These are phyloP conservation scores for Isatis lusitanica DNA, from an alignment of 441 rosid species.

Conservation along the genomic window DNA sequence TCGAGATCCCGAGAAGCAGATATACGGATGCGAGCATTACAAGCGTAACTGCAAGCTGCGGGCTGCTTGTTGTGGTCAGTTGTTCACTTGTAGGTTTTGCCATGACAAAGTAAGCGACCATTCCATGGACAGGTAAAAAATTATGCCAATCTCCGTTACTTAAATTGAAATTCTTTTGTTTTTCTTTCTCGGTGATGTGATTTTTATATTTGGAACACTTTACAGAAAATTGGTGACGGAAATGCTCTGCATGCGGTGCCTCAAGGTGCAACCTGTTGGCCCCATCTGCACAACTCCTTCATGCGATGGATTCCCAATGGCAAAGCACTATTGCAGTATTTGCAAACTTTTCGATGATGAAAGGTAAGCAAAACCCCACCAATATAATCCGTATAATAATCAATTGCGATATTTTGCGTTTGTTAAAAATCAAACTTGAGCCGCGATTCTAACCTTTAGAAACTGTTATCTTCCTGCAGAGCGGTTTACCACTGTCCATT, in stretches of 20 bases:
- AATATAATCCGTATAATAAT: conserved; percentile 1
- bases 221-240: conserved; percentile 86
- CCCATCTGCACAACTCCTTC: conserved; percentile 76
- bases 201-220: conserved; percentile 14
- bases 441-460: conserved; percentile 16
- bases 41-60: conserved; percentile 94
- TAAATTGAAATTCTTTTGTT: neutral
- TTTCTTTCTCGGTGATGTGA: conserved; percentile 19
- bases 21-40: conserved; percentile 96
- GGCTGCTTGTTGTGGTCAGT: conserved; percentile 88
- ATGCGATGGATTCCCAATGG: conserved; percentile 79
- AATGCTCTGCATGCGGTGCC: conserved; percentile 98
- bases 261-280: conserved; percentile 87
- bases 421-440: neutral
- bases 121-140: conserved; percentile 87
- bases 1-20: conserved; percentile 70
- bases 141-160: conserved; percentile 9
- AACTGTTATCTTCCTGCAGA: conserved; percentile 36
- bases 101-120: conserved; percentile 98
- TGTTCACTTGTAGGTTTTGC: conserved; percentile 89
- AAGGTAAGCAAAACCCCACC: conserved; percentile 50
- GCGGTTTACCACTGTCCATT: conserved; percentile 70
- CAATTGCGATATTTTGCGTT: neutral
- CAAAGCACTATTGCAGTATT: conserved; percentile 84
- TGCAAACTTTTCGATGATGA: conserved; percentile 99